A percentile compares a stretch with the other conserved stretches of the same genome.
Conservation (phyloP, 139 green algal genomes). For the Tetraselmis striata region DNA sequence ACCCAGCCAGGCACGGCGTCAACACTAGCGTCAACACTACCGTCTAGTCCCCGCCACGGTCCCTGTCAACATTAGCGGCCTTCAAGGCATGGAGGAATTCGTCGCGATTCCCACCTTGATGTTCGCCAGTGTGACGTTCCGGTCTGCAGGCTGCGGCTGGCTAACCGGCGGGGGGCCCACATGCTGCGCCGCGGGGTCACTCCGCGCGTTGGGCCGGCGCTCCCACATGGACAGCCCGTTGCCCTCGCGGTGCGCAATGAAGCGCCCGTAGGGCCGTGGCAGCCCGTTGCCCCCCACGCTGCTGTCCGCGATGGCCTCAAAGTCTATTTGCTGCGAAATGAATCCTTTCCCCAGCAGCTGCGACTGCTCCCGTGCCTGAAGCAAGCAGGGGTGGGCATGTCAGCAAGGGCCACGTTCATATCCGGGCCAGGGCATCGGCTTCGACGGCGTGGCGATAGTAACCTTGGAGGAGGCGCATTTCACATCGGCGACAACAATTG, state of each 20-base stretch:
- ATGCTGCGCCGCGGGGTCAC: neutral
- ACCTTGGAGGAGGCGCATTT: neutral
- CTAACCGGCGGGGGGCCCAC: neutral
- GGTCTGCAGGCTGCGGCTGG: neutral
- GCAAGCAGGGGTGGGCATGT: no score
- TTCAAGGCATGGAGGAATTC: no score
- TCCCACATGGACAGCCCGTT: conserved; percentile 8
- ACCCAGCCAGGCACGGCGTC: no score
- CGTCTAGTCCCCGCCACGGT: no score
- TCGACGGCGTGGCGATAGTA: no score
- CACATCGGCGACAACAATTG: neutral
- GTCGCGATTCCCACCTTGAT: no score
- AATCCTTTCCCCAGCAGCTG: neutral
- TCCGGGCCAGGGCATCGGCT: no score
- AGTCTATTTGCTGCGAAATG: conserved; percentile 6
- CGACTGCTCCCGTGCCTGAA: neutral
- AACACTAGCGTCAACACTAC: no score
- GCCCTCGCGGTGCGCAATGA: conserved; percentile 10
- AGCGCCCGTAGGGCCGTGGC: conserved; percentile 21
- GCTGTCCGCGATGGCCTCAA: conserved; percentile 20
- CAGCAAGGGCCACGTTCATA: no score
- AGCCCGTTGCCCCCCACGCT: conserved; percentile 21
- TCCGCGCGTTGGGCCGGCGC: neutral
- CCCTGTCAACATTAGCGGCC: no score
- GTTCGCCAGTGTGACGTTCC: neutral